Evolutionary conservation across 2,329 filamentous ascomycete genomes (phyloP), one percentile per base, ranked within the genome.

Genomic region (Colletotrichum lindemuthianum): DNA sequence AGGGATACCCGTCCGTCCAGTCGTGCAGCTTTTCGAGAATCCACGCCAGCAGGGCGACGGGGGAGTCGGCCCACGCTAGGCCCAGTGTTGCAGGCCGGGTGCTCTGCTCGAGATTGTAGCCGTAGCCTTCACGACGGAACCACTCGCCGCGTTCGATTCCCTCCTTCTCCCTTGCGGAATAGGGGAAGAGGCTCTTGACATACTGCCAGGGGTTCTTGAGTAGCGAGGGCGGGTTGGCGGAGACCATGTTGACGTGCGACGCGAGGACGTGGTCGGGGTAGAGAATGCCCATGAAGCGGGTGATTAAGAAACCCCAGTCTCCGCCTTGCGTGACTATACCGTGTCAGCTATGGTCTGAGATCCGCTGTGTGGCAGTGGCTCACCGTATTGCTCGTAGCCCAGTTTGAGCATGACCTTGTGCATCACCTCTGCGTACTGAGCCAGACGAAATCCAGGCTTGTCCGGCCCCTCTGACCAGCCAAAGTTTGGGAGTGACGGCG

Each of bases 1-100:
- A 94, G 0, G 84, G 78, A 71, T 93, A 93, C 1, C 70, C 70
- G 70, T 94, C 91, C 0, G 88, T 88, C 92, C 91, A 95, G 69
- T 91, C 88, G 69, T 90, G 86, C 41, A 95, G 77, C 73, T 95
- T 95, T 76, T 95, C 92, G 69, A 91, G 91, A 39, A 95, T 88
- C 92, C 92, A 96, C 0, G 90, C 86, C 1, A 95, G 79, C 3
- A 93, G 77, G 0, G 85, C 90, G 0, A 92, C 85, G 0, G 92
- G 92, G 7, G 85, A 89, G 72, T 93, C 91, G 0, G 86, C 82
- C 3, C 94, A 80, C 0, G 82, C 87, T 70, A 92, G 92, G 0
- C 88, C 89, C 0, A 94, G 72, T 0, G 92, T 95, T 55, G 92
- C 87, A 0, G 92, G 92, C 61, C 90, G 89, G 0, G 91, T 93